phyloP scores from a whole-genome alignment of 805 yeast genomes.

The Starmerella davenportii region DNA sequence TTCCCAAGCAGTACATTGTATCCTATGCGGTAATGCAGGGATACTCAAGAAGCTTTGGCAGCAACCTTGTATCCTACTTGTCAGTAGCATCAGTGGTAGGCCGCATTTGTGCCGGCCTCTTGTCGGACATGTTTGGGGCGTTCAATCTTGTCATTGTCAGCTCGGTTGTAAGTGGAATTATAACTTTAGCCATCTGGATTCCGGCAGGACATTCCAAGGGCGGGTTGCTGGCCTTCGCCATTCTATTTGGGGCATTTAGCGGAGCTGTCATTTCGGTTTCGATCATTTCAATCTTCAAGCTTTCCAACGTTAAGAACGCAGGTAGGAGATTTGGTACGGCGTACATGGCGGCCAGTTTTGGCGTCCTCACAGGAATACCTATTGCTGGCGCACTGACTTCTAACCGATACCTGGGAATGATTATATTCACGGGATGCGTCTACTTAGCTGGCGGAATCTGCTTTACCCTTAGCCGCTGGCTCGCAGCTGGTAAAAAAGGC shows the following conservation, averaged over 20 bases:
- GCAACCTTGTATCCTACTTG: constrained; percentile 30
- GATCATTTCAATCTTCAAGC: constrained; percentile 48
- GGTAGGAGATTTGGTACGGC: constrained; percentile 52
- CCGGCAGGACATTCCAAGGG: constrained; percentile 28
- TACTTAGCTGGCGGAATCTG: constrained; percentile 16
- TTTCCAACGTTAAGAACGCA: constrained; percentile 41
- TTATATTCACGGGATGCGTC: constrained; percentile 19
- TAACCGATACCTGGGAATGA: constrained; percentile 19
- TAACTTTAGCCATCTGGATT: constrained; percentile 39
- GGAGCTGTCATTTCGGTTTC: constrained; percentile 35
- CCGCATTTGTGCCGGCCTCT: constrained; percentile 34
- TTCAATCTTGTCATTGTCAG: constrained; percentile 37
- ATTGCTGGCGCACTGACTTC: constrained; percentile 21
- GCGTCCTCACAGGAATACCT: constrained; percentile 24
- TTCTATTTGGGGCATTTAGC: constrained; percentile 13
- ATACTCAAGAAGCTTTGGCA: constrained; percentile 17
- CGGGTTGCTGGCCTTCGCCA: constrained; percentile 42
- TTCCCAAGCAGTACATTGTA: constrained; percentile 36
- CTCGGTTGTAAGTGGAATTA: constrained; percentile 25
- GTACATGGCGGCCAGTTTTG: constrained; percentile 29
- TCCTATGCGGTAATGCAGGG: constrained; percentile 38
- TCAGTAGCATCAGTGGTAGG: constrained; percentile 36
- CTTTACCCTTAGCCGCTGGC: constrained; percentile 16
- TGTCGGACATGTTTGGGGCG: constrained; percentile 37
- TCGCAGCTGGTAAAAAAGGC: constrained; percentile 16